Conservation (phyloP, 306 rosid species). For the Hippophae tibetana region DNA sequence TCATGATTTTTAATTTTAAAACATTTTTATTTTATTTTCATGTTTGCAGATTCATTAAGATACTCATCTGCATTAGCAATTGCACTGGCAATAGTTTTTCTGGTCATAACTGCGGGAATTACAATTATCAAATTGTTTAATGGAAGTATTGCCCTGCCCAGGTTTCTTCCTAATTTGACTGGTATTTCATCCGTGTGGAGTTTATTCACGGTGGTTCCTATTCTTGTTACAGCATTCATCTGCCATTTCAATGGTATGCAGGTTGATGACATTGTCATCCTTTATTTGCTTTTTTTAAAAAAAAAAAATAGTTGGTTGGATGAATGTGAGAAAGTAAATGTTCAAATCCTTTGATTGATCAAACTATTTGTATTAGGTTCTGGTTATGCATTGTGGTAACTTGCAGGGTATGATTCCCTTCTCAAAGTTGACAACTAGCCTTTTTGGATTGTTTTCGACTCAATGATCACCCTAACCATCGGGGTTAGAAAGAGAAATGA, state of each 20-base stretch:
- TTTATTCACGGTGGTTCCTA: slow-evolving; percentile 61
- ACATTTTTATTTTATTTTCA: slow-evolving; percentile 10
- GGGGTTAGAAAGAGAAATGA: too few relatives aligned
- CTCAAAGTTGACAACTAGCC: too few relatives aligned
- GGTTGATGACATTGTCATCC: slow-evolving; percentile 1
- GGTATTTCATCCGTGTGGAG: slow-evolving; percentile 46
- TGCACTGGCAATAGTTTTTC: slow-evolving; percentile 54
- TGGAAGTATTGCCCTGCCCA: slow-evolving; percentile 44
- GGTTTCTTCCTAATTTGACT: slow-evolving; percentile 43
- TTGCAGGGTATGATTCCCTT: too few relatives aligned
- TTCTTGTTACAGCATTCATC: slow-evolving; percentile 66
- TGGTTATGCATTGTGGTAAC: too few relatives aligned
- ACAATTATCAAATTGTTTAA: slow-evolving; percentile 33
- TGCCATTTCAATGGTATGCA: slow-evolving; percentile 58
- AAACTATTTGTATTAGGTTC: too few relatives aligned
- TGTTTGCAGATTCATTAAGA: slow-evolving; percentile 57
- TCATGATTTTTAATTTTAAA: background rate
- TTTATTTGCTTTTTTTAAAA: too few relatives aligned
- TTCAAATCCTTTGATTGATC: too few relatives aligned
- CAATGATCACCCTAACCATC: too few relatives aligned
- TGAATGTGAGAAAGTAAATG: too few relatives aligned
- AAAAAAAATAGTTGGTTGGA: too few relatives aligned
- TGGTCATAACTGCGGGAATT: slow-evolving; percentile 59
- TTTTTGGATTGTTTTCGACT: too few relatives aligned
- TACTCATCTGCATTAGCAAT: slow-evolving; percentile 54